Base-by-base conservation (phyloP, 768 basidiomycete genomes). In the Amanita fuliginea region DNA sequence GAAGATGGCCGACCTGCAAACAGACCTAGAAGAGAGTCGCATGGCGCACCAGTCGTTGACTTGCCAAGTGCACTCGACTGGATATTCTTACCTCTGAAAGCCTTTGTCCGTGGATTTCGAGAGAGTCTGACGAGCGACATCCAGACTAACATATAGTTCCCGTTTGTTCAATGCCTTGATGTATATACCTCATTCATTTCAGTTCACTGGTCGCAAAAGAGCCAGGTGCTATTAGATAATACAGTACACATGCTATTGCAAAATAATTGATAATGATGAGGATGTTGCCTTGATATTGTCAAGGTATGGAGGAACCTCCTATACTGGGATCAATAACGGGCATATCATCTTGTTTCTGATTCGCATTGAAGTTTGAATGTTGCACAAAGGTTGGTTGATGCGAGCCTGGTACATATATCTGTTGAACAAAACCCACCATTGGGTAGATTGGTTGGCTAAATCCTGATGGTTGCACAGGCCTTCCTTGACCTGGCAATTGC, bases 31-130 rank as follows among this genome's bases (percentile, higher is more conserved):
- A 76, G 62, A 28, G 74, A 71, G 46, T 62, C 58, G 0, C 76
- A 76, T 61, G 58, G 62, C 37, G 66, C 70, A 0, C 69, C 76
- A 3, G 59, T 65, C 51, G 66, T 60, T 53, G 75, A 78, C 24
- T 60, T 68, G 5, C 73, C 76, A n/a, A 66, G 67, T 39, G 54
- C 72, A 30, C 58, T 79, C 47, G 76, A 75, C 30, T 83, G 78
- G 82, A 69, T 84, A 57, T 63, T 77, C 61, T 65, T 76, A 35
- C 82, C 83, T 4, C 68, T 83, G 62, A 72, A 75, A 58, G 76
- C 77, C 5, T 83, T 86, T 59, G 68, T 80, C 48, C 73, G 76
- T 54, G 83, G 82, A 16, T 83, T 86, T 65, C 75, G 75, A 55
- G 80, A 83, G 63, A 77, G 78, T 57, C 62, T 81, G 54, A 64